These are phyloP conservation scores for Suillus weaverae DNA, from an alignment of 768 basidiomycete genomes.

Conservation along the genomic window DNA sequence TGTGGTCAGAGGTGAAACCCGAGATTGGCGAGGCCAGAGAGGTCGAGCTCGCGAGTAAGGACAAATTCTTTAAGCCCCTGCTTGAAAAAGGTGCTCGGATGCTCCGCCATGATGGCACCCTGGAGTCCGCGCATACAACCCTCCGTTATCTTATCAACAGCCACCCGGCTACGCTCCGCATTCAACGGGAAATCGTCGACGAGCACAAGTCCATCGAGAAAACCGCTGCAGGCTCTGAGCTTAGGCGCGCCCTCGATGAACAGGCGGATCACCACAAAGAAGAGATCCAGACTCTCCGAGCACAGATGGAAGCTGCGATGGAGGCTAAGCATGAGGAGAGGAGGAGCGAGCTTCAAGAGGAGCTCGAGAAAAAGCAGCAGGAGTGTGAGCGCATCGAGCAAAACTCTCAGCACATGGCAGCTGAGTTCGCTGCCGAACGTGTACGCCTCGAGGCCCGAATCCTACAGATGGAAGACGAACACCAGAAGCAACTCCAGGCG, in stretches of 20 bases:
- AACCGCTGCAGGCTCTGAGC: slow-evolving; percentile 53
- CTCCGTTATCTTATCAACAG: slow-evolving; percentile 42
- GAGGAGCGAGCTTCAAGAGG: slow-evolving; percentile 42
- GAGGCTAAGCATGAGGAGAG: slow-evolving; percentile 46
- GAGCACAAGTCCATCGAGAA: slow-evolving; percentile 47
- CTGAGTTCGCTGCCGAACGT: slow-evolving; percentile 40
- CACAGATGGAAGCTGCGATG: slow-evolving; percentile 48
- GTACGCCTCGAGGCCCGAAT: slow-evolving; percentile 31
- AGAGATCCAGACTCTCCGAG: slow-evolving; percentile 48
- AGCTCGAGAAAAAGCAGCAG: slow-evolving; percentile 41
- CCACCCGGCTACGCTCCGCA: slow-evolving; percentile 44
- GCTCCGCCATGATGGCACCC: slow-evolving; percentile 41
- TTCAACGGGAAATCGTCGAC: slow-evolving; percentile 57
- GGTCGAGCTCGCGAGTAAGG: slow-evolving; percentile 39
- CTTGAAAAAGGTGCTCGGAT: slow-evolving; percentile 50
- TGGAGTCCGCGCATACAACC: slow-evolving; percentile 42
- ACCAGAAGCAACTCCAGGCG: slow-evolving; percentile 15
- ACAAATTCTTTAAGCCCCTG: slow-evolving; percentile 51
- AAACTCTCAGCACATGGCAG: slow-evolving; percentile 40
- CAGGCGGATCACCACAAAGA: slow-evolving; percentile 45
- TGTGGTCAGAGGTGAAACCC: slow-evolving; percentile 47
- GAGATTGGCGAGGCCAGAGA: slow-evolving; percentile 44
- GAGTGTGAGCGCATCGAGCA: slow-evolving; percentile 43
- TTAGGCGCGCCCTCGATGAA: slow-evolving; percentile 48
- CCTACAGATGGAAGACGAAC: slow-evolving; percentile 27